phyloP scores from a whole-genome alignment of 2,329 filamentous ascomycete species.

The Waltergamsia citrina region DNA sequence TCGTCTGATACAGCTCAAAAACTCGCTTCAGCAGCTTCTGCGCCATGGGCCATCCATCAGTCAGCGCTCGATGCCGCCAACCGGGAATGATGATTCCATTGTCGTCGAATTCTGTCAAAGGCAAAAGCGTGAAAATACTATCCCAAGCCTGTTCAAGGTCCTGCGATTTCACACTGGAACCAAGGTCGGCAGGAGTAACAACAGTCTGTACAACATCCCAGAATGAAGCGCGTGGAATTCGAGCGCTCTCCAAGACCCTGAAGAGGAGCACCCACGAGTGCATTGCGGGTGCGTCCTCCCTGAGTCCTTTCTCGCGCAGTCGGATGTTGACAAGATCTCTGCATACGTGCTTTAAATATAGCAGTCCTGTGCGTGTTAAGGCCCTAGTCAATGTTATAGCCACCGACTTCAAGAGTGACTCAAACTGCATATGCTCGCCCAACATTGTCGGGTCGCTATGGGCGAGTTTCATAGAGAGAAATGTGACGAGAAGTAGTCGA shows the following conservation, averaged over 20 bases:
- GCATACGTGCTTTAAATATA: constrained; percentile 36
- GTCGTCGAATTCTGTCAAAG: constrained; percentile 50
- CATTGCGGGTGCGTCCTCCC: constrained; percentile 29
- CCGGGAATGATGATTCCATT: constrained; percentile 34
- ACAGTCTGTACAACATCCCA: constrained; percentile 47
- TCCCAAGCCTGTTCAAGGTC: constrained; percentile 49
- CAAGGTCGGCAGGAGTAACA: constrained; percentile 24
- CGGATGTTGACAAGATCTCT: constrained; percentile 33
- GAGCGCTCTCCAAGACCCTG: constrained; percentile 38
- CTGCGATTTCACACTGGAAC: constrained; percentile 29
- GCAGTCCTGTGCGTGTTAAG: constrained; percentile 32
- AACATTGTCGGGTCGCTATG: constrained; percentile 19
- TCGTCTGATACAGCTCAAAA: constrained; percentile 48
- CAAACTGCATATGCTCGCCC: constrained; percentile 30
- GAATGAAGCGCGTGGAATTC: constrained; percentile 44
- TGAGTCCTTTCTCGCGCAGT: constrained; percentile 42
- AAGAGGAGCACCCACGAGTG: constrained; percentile 52
- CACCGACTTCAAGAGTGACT: constrained; percentile 36
- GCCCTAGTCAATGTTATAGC: constrained; percentile 14
- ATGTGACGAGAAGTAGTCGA: constrained; percentile 19
- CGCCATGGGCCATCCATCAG: constrained; percentile 52
- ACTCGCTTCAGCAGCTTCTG: constrained; percentile 47
- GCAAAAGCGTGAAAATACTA: constrained; percentile 49
- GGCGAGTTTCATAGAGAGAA: constrained; percentile 32
- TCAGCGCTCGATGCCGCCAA: constrained; percentile 14